These are phyloP conservation scores for Talaromyces funiculosus DNA, from an alignment of 2,329 filamentous ascomycete species.

Conservation along the genomic window DNA sequence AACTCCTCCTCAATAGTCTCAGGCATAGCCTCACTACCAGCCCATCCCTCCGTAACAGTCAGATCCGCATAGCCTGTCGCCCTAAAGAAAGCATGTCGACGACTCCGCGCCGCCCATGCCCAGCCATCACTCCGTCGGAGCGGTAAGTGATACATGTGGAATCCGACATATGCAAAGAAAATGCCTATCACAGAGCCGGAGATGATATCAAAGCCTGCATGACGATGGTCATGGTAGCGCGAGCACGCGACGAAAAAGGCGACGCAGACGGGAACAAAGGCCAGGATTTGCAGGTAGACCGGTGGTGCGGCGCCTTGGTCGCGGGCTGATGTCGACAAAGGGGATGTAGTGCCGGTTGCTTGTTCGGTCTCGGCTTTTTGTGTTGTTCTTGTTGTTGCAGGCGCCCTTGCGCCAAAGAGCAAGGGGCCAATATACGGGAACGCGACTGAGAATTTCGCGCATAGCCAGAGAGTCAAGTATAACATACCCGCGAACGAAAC, in stretches of 20 bases:
- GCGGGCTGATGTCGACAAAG: conserved; percentile 49
- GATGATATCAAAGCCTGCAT: conserved; percentile 88
- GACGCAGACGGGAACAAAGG: conserved; percentile 64
- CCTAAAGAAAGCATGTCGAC: conserved; percentile 60
- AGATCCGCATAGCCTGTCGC: conserved; percentile 30
- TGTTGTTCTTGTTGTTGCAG: conserved; percentile 7
- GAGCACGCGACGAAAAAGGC: conserved; percentile 80
- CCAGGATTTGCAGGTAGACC: conserved; percentile 66
- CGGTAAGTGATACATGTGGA: conserved; percentile 80
- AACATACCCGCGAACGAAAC: conserved; percentile 72
- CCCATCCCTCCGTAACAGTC: conserved; percentile 26
- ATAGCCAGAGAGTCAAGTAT: conserved; percentile 82
- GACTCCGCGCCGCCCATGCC: conserved; percentile 77
- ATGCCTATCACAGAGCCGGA: conserved; percentile 77
- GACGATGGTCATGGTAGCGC: conserved; percentile 81
- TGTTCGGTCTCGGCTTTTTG: background rate
- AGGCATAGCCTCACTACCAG: conserved; percentile 12
- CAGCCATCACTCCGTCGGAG: conserved; percentile 74
- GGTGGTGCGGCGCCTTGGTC: conserved; percentile 77
- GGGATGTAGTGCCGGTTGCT: background rate
- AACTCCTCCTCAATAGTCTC: background rate
- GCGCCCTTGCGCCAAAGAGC: conserved; percentile 22
- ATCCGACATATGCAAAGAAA: conserved; percentile 64
- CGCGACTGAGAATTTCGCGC: conserved; percentile 49
- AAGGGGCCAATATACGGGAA: conserved; percentile 37